phyloP scores from a whole-genome alignment of 1,284 basidiomycete species.

The Erythrobasidium hasegawianum region DNA sequence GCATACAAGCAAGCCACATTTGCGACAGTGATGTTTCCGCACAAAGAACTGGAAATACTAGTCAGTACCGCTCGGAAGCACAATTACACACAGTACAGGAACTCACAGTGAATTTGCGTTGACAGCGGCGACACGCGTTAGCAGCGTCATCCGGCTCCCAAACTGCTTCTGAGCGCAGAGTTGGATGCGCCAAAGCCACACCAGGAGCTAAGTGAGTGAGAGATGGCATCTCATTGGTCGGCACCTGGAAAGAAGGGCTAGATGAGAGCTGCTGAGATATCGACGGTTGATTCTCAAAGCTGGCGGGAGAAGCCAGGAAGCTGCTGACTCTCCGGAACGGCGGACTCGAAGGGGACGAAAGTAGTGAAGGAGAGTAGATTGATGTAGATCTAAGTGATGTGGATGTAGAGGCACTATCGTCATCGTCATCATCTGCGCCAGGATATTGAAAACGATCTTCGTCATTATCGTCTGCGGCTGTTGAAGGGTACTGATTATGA shows the following conservation, averaged over 20 bases:
- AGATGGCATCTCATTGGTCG: constrained; percentile 11
- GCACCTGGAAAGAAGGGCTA: constrained; percentile 31
- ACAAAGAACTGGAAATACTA: constrained; percentile 56
- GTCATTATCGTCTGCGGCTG: constrained; percentile 2
- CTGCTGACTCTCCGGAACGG: background rate
- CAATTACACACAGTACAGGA: too few relatives aligned
- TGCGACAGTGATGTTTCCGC: constrained; percentile 56
- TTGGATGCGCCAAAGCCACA: background rate
- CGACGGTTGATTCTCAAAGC: background rate
- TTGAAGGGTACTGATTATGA: background rate
- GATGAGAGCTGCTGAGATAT: constrained; percentile 24
- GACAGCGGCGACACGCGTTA: constrained; percentile 68
- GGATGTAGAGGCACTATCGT: constrained; percentile 23
- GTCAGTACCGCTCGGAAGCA: too few relatives aligned
- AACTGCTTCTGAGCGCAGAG: background rate
- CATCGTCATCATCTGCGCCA: constrained; percentile 19
- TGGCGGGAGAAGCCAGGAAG: background rate
- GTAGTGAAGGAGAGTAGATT: constrained; percentile 7
- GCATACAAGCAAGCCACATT: constrained; percentile 73
- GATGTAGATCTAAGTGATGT: constrained; percentile 26
- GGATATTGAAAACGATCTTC: constrained; percentile 25
- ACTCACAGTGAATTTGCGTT: constrained; percentile 61
- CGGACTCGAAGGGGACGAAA: constrained; percentile 7
- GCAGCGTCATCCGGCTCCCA: constrained; percentile 81
- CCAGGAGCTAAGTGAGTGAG: background rate